phyloP scores from a whole-genome alignment of 2,329 filamentous ascomycete genomes.

The Claviceps fusiformis region DNA sequence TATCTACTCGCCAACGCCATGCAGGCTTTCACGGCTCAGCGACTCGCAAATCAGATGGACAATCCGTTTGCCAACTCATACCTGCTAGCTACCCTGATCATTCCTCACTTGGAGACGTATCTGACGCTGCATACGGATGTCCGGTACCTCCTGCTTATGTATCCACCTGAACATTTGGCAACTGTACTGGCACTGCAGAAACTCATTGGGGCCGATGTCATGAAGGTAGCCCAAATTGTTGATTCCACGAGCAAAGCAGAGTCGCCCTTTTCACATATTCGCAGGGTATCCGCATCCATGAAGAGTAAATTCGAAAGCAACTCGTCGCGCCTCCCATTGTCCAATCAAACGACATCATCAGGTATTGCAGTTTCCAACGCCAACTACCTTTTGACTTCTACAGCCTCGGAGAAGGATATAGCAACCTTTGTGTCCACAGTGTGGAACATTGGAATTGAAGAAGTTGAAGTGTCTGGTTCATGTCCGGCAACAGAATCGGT shows the following conservation, averaged over 20 bases:
- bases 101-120: constrained; percentile 48
- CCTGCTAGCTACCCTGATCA: constrained; percentile 41
- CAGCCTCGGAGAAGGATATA: constrained; percentile 40
- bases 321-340: constrained; percentile 10
- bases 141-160: constrained; percentile 46
- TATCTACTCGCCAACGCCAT: constrained; percentile 48
- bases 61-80: constrained; percentile 41
- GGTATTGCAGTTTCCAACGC: constrained; percentile 32
- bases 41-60: constrained; percentile 34
- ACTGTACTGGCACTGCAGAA: constrained; percentile 44
- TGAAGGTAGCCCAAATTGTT: constrained; percentile 47
- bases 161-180: constrained; percentile 39
- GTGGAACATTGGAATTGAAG: constrained; percentile 25
- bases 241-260: constrained; percentile 26
- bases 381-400: constrained; percentile 43
- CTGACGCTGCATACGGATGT: constrained; percentile 37
- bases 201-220: constrained; percentile 39
- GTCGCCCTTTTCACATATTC: constrained; percentile 26
- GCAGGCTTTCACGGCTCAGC: constrained; percentile 41
- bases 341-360: constrained; percentile 13
- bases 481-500: constrained; percentile 17
- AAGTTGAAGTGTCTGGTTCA: constrained; percentile 21
- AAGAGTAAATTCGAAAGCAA: constrained; percentile 12
- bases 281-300: constrained; percentile 20
- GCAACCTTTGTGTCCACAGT: constrained; percentile 39